Conservation (phyloP, 176 grass and related monocot species). For the Hordeum marinum region DNA sequence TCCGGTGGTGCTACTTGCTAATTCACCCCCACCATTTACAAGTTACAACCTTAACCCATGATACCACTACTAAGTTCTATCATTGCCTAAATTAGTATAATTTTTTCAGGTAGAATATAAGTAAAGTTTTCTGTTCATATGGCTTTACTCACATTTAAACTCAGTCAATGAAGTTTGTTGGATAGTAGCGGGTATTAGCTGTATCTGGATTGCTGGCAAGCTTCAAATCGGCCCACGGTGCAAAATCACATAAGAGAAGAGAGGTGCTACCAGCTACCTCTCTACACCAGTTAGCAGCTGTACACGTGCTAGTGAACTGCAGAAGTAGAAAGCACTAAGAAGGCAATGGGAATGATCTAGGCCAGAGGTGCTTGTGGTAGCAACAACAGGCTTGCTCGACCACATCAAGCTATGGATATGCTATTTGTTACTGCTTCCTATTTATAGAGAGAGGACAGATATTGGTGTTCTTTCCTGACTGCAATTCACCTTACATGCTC, state of each 20-base stretch:
- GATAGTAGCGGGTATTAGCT: neutral
- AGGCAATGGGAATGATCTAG: neutral
- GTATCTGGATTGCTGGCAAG: neutral
- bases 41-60: neutral
- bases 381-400: neutral
- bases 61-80: neutral
- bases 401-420: neutral
- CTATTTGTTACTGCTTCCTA: neutral
- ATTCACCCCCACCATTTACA: neutral
- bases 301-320: neutral
- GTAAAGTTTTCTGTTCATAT: neutral
- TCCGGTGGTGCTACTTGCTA: neutral
- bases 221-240: neutral
- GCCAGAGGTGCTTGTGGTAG: neutral
- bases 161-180: neutral
- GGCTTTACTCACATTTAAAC: neutral
- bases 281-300: neutral
- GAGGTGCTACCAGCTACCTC: neutral
- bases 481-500: neutral
- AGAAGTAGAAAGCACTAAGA: neutral
- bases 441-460: neutral
- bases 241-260: neutral
- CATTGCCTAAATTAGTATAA: neutral
- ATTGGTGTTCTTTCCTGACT: neutral
- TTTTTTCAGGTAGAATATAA: neutral